Evolutionary conservation across 768 basidiomycete species (phyloP).

Genomic region (Suillus subaureus): DNA sequence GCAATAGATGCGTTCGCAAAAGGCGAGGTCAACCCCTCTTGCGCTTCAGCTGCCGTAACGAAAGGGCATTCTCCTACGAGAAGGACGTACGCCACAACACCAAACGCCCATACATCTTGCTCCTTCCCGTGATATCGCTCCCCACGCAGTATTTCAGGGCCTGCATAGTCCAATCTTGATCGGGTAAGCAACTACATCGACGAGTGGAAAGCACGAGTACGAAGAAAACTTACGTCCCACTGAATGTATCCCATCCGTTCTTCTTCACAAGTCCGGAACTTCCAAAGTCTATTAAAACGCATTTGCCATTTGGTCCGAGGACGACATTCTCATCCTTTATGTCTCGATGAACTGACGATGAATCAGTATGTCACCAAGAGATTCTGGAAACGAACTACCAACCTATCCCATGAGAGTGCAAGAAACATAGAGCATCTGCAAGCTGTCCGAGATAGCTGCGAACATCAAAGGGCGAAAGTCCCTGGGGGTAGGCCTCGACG

Average conservation of each 20-base stretch:
- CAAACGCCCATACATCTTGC: slow-evolving; percentile 98
- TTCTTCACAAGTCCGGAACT: slow-evolving; percentile 86
- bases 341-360: slow-evolving; percentile 81
- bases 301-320: slow-evolving; percentile 75
- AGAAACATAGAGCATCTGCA: slow-evolving; percentile 85
- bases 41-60: slow-evolving; percentile 87
- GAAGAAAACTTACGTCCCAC: slow-evolving; percentile 74
- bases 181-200: slow-evolving; percentile 17
- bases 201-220: not conserved
- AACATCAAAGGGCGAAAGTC: slow-evolving; percentile 72
- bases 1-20: slow-evolving; percentile 77
- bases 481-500: slow-evolving; percentile 87
- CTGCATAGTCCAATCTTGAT: slow-evolving; percentile 86
- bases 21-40: slow-evolving; percentile 77
- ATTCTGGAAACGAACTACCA: slow-evolving; percentile 25
- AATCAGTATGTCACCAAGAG: slow-evolving; percentile 11
- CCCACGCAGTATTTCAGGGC: slow-evolving; percentile 93
- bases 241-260: slow-evolving; percentile 88
- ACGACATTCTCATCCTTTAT: slow-evolving; percentile 98
- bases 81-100: slow-evolving; percentile 95
- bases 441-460: slow-evolving; percentile 92
- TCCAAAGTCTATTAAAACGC: slow-evolving; percentile 96
- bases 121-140: slow-evolving; percentile 95
- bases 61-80: slow-evolving; percentile 92
- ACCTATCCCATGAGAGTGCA: slow-evolving; percentile 93